A percentile compares a stretch with the other conserved stretches of the same genome.
phyloP scores from a whole-genome alignment of 495 filamentous ascomycete genomes.

The Aspergillus conjunctus region DNA sequence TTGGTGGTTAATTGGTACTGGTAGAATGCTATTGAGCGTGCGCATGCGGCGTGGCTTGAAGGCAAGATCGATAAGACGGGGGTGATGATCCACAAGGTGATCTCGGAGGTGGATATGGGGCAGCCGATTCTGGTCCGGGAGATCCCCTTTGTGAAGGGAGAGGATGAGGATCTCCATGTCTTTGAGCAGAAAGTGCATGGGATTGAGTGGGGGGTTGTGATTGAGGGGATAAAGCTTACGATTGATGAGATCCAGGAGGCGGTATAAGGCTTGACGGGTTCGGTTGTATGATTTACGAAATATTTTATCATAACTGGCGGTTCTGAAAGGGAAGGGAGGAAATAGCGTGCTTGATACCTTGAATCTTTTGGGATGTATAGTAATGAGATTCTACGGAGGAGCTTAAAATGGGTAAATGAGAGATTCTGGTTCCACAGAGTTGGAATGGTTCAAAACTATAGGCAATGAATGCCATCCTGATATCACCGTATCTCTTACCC shows the following conservation, averaged over 20 bases:
- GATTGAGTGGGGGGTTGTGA: constrained; percentile 69
- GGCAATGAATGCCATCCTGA: no score
- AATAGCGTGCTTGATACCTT: no score
- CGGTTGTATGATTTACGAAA: constrained; percentile 7
- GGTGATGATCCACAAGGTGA: constrained; percentile 92
- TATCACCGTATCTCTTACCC: no score
- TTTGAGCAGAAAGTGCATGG: constrained; percentile 72
- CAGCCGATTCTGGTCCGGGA: constrained; percentile 71
- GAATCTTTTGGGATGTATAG: no score
- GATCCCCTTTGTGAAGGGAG: constrained; percentile 66
- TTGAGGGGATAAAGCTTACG: constrained; percentile 65
- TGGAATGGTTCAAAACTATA: no score
- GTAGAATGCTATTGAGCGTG: constrained; percentile 71
- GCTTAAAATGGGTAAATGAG: no score
- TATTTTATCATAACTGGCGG: background rate
- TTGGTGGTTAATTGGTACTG: background rate
- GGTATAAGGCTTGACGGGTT: constrained; percentile 20
- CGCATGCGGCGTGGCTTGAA: constrained; percentile 71
- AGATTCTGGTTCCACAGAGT: no score
- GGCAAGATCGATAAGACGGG: constrained; percentile 78
- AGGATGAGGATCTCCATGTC: constrained; percentile 61
- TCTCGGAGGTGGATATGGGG: constrained; percentile 81
- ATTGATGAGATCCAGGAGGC: constrained; percentile 47
- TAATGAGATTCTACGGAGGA: no score
- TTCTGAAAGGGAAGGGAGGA: background rate